Percentiles rank a stretch among this genome's conserved stretches.
These are phyloP conservation scores for Scenedesmus sp. DNA, from an alignment of 163 green algal species.

Conservation along the genomic window DNA sequence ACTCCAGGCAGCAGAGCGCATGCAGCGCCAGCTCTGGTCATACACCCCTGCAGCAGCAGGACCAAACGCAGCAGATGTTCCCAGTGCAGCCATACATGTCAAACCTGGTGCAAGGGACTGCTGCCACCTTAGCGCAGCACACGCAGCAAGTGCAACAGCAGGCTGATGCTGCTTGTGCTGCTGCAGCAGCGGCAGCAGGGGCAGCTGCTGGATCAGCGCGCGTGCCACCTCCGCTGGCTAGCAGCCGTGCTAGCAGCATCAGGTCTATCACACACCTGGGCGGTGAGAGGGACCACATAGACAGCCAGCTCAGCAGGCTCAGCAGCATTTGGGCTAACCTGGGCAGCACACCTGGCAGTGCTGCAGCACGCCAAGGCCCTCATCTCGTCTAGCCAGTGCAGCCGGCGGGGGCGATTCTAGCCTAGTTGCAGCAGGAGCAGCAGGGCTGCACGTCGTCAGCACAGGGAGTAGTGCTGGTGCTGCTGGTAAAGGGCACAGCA, in stretches of 20 bases:
- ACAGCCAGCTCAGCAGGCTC: conserved; percentile 37
- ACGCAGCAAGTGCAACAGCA: conserved; percentile 16
- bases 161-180: conserved; percentile 13
- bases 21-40: neutral
- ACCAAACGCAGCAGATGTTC: neutral
- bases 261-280: neutral
- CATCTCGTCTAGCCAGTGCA: neutral
- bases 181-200: neutral
- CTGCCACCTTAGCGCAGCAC: conserved; percentile 1
- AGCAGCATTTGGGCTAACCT: conserved; percentile 4
- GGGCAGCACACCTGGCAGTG: neutral
- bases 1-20: neutral
- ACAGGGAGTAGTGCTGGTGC: neutral
- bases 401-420: neutral
- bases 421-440: neutral
- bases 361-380: conserved; percentile 20
- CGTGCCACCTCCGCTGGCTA: neutral
- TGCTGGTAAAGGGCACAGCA: neutral
- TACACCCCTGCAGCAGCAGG: neutral
- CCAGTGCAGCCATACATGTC: neutral
- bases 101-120: neutral
- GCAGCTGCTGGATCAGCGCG: neutral
- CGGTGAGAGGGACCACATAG: conserved; percentile 5
- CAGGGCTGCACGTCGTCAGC: neutral
- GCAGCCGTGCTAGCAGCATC: conserved; percentile 8